Base-by-base conservation (phyloP, 306 rosid genomes). In the Castanopsis chinensis region DNA sequence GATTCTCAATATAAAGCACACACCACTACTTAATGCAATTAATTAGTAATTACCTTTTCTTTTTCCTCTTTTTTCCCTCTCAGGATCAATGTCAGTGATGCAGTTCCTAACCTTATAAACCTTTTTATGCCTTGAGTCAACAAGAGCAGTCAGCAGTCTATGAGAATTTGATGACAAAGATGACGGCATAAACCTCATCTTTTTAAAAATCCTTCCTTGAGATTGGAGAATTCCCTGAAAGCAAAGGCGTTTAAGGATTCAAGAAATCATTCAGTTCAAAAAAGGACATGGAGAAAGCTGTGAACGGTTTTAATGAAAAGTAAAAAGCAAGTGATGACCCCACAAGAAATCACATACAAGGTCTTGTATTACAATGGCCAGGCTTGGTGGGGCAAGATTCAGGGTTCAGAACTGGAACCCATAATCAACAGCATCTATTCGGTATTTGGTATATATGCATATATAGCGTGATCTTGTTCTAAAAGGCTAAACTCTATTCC, bases 41-140 rank as follows among this genome's bases (percentile, higher is more conserved):
- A 71, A 77, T 49, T 78, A 83, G 35, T 80, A 71, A 77, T 67
- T 88, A 88, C 98, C 99, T 88, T 96, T 83, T 96, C 98, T 71
- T 96, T 96, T 87, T 96, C 99, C 89, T 96, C 99, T 72, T 93
- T 96, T 25, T 83, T 96, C 99, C 79, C 97, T 90, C 91, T 96
- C 99, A 79, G 99, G 99, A 83, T 93, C 99, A 75, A 96, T 93
- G 85, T 96, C 93, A 55, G 99, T 96, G 69, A 91, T 77, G 63
- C 98, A 96, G 87, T 96, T 96, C 85, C 93, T 96, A 76, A 96
- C 98, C 86, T 91, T 93, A 80, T 80, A 92, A 73, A 86, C 93
- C 86, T 91, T 96, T 86, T 91, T 96, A 67, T 96, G 92, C 84
- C 98, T 91, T 71, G 98, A 96, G 85, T 96, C 99, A 80, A 96